Evolutionary conservation across 768 basidiomycete genomes (phyloP).

Genomic region (Leucocoprinus sp.): DNA sequence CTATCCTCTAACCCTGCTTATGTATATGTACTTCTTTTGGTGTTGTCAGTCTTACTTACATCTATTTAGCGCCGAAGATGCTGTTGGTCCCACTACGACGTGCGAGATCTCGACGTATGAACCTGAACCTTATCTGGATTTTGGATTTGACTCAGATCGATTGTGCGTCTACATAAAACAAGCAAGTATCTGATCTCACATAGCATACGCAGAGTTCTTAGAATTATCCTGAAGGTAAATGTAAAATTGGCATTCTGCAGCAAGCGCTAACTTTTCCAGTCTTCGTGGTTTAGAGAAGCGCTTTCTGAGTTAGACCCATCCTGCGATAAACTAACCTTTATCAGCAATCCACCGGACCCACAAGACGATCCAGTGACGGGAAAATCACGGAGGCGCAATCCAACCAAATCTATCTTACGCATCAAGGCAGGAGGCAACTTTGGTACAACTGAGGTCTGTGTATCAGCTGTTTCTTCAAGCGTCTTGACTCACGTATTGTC

Average conservation of each 20-base stretch:
- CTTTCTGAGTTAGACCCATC: slow-evolving; percentile 87
- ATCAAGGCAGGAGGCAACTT: slow-evolving; percentile 77
- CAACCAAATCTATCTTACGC: slow-evolving; percentile 59
- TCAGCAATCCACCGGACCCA: slow-evolving; percentile 55
- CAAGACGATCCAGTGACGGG: slow-evolving; percentile 11
- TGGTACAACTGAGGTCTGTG: slow-evolving; percentile 71
- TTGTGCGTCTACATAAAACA: slow-evolving; percentile 32
- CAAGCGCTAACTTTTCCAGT: slow-evolving; percentile 28
- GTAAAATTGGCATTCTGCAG: background rate
- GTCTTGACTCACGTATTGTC: background rate
- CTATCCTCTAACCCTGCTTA: slow-evolving; percentile 64
- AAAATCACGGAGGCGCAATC: slow-evolving; percentile 16
- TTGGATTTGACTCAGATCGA: slow-evolving; percentile 63
- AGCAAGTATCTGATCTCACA: background rate
- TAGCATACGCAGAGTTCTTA: slow-evolving; percentile 43
- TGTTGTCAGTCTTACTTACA: background rate
- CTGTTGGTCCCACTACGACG: slow-evolving; percentile 73
- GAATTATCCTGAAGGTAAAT: slow-evolving; percentile 77
- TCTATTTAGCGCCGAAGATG: slow-evolving; percentile 58
- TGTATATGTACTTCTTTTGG: slow-evolving; percentile 43
- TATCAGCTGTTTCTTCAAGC: background rate
- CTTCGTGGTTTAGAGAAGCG: slow-evolving; percentile 91
- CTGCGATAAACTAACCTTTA: slow-evolving; percentile 77
- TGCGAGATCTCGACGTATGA: slow-evolving; percentile 85
- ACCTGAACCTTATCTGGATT: slow-evolving; percentile 71